Conservation (phyloP, 331 rosid species). For the Dryas integrifolia region DNA sequence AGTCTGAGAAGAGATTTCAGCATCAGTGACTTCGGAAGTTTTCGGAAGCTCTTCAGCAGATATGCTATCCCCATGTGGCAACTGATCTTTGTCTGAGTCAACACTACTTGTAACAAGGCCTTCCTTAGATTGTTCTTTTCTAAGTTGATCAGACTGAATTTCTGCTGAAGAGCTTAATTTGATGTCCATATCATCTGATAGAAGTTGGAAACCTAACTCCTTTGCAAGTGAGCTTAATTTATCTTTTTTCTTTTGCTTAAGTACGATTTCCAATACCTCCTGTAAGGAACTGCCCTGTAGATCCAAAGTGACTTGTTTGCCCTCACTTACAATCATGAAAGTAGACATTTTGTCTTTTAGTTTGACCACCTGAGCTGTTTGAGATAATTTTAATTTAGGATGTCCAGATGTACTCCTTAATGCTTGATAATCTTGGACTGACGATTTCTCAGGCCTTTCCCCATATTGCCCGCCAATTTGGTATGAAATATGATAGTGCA, state of each 20-base stretch:
- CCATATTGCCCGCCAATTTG: slow-evolving; percentile 37
- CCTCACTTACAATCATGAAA: slow-evolving; percentile 59
- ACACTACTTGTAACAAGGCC: slow-evolving; percentile 31
- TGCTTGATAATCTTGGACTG: slow-evolving; percentile 36
- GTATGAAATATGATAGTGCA: slow-evolving; percentile 35
- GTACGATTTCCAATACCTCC: slow-evolving; percentile 53
- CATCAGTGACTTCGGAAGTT: slow-evolving; percentile 37
- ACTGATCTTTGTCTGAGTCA: slow-evolving; percentile 35
- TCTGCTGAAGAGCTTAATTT: slow-evolving; percentile 30
- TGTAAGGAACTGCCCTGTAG: slow-evolving; percentile 61
- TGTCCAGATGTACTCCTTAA: slow-evolving; percentile 42
- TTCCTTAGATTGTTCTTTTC: slow-evolving; percentile 43
- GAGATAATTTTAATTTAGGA: slow-evolving; percentile 59
- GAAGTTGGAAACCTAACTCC: slow-evolving; percentile 87
- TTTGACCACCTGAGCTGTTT: slow-evolving; percentile 48
- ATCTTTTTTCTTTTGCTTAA: slow-evolving; percentile 52
- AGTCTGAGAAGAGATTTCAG: slow-evolving; percentile 35
- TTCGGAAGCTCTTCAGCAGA: slow-evolving; percentile 37
- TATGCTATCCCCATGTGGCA: slow-evolving; percentile 15
- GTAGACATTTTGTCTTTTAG: slow-evolving; percentile 57
- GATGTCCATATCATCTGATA: slow-evolving; percentile 82
- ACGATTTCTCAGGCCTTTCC: slow-evolving; percentile 33
- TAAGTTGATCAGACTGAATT: slow-evolving; percentile 44
- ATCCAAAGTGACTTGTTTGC: slow-evolving; percentile 59
- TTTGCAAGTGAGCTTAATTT: slow-evolving; percentile 81